Conservation (phyloP, 225 moss, liverwort and hornwort species). For the Takakia lepidozioides region DNA sequence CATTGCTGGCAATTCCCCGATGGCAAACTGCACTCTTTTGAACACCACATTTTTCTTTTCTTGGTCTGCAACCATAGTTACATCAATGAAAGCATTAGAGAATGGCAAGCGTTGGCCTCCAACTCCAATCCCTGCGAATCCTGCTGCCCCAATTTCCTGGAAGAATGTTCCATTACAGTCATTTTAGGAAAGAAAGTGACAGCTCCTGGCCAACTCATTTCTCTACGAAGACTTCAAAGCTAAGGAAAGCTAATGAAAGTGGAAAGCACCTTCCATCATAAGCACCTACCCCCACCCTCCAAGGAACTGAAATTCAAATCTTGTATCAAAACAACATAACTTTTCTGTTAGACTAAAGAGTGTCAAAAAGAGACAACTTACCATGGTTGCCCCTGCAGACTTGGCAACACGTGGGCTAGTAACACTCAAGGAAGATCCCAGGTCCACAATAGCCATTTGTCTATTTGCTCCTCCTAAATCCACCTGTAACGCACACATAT, state of each 20-base stretch:
- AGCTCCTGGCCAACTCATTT: neutral
- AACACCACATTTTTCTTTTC: conserved; percentile 28
- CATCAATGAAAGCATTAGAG: conserved; percentile 57
- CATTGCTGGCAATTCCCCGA: conserved; percentile 85
- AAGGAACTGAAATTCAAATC: neutral
- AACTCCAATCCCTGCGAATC: conserved; percentile 75
- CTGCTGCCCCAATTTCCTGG: conserved; percentile 48
- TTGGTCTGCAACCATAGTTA: conserved; percentile 33
- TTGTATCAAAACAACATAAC: too few species aligned
- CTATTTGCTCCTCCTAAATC: conserved; percentile 62
- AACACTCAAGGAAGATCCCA: conserved; percentile 91
- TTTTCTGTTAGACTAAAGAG: too few species aligned
- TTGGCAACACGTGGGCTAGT: conserved; percentile 63
- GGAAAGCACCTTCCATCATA: too few species aligned
- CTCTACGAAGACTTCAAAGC: too few species aligned
- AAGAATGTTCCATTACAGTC: conserved; percentile 15
- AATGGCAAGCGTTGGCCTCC: conserved; percentile 71
- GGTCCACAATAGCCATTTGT: conserved; percentile 77
- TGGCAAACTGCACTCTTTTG: conserved; percentile 63
- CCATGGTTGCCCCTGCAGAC: conserved; percentile 60
- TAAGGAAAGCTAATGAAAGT: too few species aligned
- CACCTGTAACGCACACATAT: conserved; percentile 51
- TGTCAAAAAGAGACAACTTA: conserved; percentile 13
- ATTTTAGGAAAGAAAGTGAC: neutral
- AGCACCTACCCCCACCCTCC: too few species aligned